Conservation (phyloP, 805 yeast genomes). For the Yarrowia deformans region DNA sequence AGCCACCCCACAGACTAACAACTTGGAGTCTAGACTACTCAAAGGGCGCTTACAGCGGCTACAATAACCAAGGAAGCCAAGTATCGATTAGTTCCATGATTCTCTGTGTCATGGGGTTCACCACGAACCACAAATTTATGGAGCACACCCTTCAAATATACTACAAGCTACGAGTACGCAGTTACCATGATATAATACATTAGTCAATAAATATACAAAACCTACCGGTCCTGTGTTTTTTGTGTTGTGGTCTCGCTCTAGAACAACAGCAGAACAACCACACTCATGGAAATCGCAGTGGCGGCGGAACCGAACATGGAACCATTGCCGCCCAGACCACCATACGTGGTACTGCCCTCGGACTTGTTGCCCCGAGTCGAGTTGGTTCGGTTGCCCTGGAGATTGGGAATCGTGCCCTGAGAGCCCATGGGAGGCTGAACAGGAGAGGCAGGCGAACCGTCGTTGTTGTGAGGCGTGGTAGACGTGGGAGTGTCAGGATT, state of each 20-base stretch:
- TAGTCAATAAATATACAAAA: conserved; percentile 35
- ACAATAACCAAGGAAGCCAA: too few relatives aligned
- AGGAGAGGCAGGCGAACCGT: conserved; percentile 33
- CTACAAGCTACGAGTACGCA: background rate
- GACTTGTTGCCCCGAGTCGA: conserved; percentile 37
- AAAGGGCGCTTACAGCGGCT: too few relatives aligned
- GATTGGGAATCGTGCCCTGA: conserved; percentile 30
- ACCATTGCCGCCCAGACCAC: conserved; percentile 34
- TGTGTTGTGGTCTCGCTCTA: background rate
- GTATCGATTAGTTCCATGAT: too few relatives aligned
- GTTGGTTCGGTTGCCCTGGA: conserved; percentile 36
- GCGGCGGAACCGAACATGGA: conserved; percentile 33
- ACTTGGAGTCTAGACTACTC: too few relatives aligned
- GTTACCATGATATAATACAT: conserved; percentile 18
- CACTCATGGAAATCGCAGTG: conserved; percentile 29
- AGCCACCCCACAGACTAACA: too few relatives aligned
- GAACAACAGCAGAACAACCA: conserved; percentile 23
- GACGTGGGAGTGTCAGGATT: conserved; percentile 2
- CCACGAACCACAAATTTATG: too few relatives aligned
- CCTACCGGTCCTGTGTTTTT: conserved; percentile 1
- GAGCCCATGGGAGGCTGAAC: conserved; percentile 35
- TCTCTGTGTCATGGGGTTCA: too few relatives aligned
- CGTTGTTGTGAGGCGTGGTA: conserved; percentile 27
- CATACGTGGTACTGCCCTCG: conserved; percentile 37
- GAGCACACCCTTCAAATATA: too few relatives aligned